A percentile compares a stretch with the other conserved stretches of the same genome.
Evolutionary conservation across 1,139 yeast genomes (phyloP).

Genomic region (Meyerozyma smithsonii): DNA sequence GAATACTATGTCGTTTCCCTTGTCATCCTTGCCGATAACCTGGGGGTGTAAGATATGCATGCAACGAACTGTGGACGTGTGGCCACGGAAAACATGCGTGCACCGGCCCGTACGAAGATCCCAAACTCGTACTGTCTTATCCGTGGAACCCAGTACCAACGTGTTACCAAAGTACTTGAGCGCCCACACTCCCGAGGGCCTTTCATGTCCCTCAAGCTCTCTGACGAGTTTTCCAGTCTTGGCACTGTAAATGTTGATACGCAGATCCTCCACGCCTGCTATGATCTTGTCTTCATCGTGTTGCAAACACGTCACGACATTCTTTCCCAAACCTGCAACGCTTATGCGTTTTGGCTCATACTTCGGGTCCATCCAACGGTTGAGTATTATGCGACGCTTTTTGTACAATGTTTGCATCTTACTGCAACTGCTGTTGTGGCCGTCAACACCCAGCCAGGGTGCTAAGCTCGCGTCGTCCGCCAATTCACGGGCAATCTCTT

Average conservation of each 20-base stretch:
- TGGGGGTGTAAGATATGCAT: conserved; percentile 75
- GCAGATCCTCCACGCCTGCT: conserved; percentile 87
- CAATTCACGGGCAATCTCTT: conserved; percentile 32
- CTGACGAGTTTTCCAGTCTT: conserved; percentile 64
- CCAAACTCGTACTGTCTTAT: conserved; percentile 89
- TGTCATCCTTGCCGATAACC: conserved; percentile 51
- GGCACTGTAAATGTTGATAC: conserved; percentile 78
- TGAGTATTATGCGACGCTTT: conserved; percentile 58
- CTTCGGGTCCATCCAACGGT: conserved; percentile 79
- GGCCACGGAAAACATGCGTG: conserved; percentile 86
- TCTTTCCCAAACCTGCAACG: conserved; percentile 69
- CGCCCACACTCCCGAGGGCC: conserved; percentile 89
- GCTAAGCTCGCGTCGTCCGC: conserved; percentile 20
- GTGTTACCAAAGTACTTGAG: conserved; percentile 82
- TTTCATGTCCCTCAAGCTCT: conserved; percentile 83
- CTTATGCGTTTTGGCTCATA: conserved; percentile 68
- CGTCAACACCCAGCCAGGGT: conserved; percentile 31
- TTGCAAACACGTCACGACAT: conserved; percentile 90
- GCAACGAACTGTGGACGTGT: conserved; percentile 89
- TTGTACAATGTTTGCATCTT: conserved; percentile 52
- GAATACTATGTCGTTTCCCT: conserved; percentile 59
- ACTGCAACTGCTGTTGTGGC: background rate
- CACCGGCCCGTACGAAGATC: conserved; percentile 69
- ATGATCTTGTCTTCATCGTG: conserved; percentile 88
- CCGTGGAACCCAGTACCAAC: conserved; percentile 87